These are phyloP conservation scores for Alternaria rosae DNA, from an alignment of 2,329 filamentous ascomycete species.

Conservation along the genomic window DNA sequence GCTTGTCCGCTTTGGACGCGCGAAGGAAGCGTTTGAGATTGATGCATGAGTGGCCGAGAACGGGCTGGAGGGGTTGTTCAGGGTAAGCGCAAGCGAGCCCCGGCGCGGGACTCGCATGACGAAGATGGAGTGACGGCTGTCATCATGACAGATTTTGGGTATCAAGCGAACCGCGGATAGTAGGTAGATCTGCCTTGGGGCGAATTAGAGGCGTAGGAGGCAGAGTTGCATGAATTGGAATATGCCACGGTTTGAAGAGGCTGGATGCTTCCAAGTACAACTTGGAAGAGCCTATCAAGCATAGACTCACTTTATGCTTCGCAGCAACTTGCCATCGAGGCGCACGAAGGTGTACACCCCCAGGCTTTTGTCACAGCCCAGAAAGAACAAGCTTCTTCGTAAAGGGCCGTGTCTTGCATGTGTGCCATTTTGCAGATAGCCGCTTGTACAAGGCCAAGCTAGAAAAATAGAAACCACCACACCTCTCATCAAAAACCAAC, in stretches of 20 bases:
- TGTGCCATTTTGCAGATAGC: not conserved
- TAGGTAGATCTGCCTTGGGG: not conserved
- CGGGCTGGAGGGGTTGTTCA: not conserved
- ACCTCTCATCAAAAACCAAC: constrained; percentile 15
- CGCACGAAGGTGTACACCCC: not conserved
- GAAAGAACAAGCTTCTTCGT: not conserved
- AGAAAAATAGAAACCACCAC: constrained; percentile 8
- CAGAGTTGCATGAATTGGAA: not conserved
- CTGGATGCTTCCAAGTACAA: not conserved
- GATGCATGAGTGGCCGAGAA: constrained; percentile 10
- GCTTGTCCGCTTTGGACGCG: constrained; percentile 8
- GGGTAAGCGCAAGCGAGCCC: constrained; percentile 3
- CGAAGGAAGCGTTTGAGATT: constrained; percentile 19
- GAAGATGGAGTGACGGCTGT: constrained; percentile 13
- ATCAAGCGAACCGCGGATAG: not conserved
- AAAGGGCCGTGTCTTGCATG: not conserved
- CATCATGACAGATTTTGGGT: constrained; percentile 19
- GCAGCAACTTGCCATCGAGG: not conserved
- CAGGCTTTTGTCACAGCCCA: not conserved
- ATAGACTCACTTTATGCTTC: not conserved
- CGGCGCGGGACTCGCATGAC: constrained; percentile 5
- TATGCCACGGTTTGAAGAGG: not conserved
- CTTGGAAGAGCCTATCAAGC: not conserved
- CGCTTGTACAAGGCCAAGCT: constrained; percentile 1
- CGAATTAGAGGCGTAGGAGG: not conserved